Percentiles rank a stretch among this genome's conserved stretches.
Conservation (phyloP, 192 early-diverging fungal genomes). For the Paraglomus occultum region DNA sequence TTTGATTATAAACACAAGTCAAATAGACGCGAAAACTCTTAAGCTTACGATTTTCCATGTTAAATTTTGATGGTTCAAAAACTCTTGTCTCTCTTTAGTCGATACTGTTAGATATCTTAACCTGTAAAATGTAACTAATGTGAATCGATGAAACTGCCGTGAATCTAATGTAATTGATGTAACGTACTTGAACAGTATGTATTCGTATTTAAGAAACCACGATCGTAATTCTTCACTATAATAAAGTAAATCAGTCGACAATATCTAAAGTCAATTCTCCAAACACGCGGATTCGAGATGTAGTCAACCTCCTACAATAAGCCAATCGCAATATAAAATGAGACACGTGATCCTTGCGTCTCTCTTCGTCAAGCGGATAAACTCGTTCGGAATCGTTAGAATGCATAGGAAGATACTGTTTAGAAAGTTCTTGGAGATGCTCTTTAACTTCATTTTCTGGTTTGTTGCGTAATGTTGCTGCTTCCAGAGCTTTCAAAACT, state of each 20-base stretch:
- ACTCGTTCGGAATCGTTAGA: slow-evolving; percentile 46
- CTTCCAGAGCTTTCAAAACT: slow-evolving; percentile 85
- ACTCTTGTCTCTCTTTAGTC: slow-evolving; percentile 49
- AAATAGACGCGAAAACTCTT: background rate
- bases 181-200: slow-evolving; percentile 58
- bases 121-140: slow-evolving; percentile 23
- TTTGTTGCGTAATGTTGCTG: slow-evolving; percentile 70
- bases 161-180: slow-evolving; percentile 7
- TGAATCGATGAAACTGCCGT: background rate
- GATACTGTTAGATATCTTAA: slow-evolving; percentile 45
- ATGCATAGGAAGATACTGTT: slow-evolving; percentile 62
- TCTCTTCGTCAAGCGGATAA: slow-evolving; percentile 43
- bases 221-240: slow-evolving; percentile 64
- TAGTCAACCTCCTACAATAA: slow-evolving; percentile 55
- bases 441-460: slow-evolving; percentile 55
- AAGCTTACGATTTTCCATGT: slow-evolving; percentile 47
- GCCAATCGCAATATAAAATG: slow-evolving; percentile 83
- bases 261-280: background rate
- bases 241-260: background rate
- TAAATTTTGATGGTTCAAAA: slow-evolving; percentile 49
- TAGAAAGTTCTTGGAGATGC: slow-evolving; percentile 50
- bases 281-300: background rate
- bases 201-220: slow-evolving; percentile 76
- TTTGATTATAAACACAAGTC: too few relatives aligned
- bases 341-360: slow-evolving; percentile 78